Base-by-base conservation (phyloP, 1,284 basidiomycete genomes). In the Cerrena zonata region DNA sequence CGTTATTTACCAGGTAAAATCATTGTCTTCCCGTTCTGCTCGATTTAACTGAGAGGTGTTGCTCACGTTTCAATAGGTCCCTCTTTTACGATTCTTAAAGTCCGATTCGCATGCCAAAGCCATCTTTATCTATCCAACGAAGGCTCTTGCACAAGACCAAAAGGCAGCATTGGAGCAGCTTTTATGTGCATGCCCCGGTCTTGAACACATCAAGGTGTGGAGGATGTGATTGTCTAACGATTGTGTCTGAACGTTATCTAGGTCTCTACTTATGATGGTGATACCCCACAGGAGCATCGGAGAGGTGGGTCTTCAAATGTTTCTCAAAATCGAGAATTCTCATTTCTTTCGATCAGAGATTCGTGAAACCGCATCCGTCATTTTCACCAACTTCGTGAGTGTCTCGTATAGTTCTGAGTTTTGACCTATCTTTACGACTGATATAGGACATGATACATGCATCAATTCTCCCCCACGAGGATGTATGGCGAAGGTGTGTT, bases 141-240 rank as follows among this genome's bases (percentile, higher is more conserved):
- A 95, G 70, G 92, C 92, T 7, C 73, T 95, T 25, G 92, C 93
- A 1, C 93, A 95, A 67, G 92, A 95, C 63, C 93, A 95, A 66
- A 81, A 78, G 55, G 68, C 70, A 2, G 82, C 86, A 0, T 65
- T 93, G 38, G 79, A 86, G 51, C 79, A 85, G 48, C 63, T 95
- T 4, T 60, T 94, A 1, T 73, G 62, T 51, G 72, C 75, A 7
- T 86, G 81, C 63, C 74, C 81, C 0, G 79, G 81, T 3, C 72
- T 92, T 11, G 77, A 79, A 53, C 73, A 85, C 48, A 68, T 87
- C 38, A 74, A 75, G 61, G 82, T 87, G 7, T 18, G 51, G 3
- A 22, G 19, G 5, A 4, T 5, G 18, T 43, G 5, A 18, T 25
- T 23, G n/a, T 23, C 11, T 13, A 24, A 5, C 18, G 36, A 43